phyloP scores from a whole-genome alignment of 2,329 filamentous ascomycete species.

The Penicillium sp. region DNA sequence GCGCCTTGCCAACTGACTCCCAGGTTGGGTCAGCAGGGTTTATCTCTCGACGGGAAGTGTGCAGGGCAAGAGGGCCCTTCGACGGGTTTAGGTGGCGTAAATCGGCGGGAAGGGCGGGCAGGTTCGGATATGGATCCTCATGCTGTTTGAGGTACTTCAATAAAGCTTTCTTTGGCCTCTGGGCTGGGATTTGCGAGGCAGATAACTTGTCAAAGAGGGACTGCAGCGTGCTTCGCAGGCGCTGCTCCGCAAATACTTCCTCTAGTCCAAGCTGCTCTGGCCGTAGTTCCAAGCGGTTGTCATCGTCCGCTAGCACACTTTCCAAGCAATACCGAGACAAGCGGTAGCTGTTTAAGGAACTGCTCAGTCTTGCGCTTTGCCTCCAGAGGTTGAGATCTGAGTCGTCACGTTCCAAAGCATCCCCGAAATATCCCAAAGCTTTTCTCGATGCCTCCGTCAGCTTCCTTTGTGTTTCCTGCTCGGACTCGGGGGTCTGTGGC shows the following conservation, averaged over 20 bases:
- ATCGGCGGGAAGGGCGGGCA: constrained; percentile 39
- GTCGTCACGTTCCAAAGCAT: constrained; percentile 65
- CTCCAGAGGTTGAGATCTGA: constrained; percentile 65
- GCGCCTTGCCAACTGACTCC: constrained; percentile 50
- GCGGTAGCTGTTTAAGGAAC: constrained; percentile 58
- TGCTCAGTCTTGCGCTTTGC: constrained; percentile 58
- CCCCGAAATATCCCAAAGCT: constrained; percentile 57
- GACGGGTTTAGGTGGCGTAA: constrained; percentile 31
- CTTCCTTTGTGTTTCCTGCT: constrained; percentile 18
- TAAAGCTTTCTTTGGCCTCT: constrained; percentile 53
- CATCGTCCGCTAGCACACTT: constrained; percentile 62
- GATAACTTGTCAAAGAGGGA: constrained; percentile 58
- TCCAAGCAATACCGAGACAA: constrained; percentile 63
- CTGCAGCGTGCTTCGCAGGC: constrained; percentile 50
- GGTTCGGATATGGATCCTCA: constrained; percentile 54
- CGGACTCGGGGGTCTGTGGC: constrained; percentile 17
- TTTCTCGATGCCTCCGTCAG: constrained; percentile 40
- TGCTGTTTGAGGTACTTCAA: constrained; percentile 54
- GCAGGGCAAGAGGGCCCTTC: constrained; percentile 39
- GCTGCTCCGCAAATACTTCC: constrained; percentile 54
- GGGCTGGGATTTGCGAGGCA: constrained; percentile 51
- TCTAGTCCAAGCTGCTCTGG: constrained; percentile 60
- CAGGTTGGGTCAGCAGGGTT: constrained; percentile 42
- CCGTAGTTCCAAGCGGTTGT: constrained; percentile 55
- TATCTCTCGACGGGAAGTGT: constrained; percentile 42